A percentile compares a stretch with the other conserved stretches of the same genome.
phyloP scores from a whole-genome alignment of 2,329 filamentous ascomycete species.

The Aureobasidium sp. region DNA sequence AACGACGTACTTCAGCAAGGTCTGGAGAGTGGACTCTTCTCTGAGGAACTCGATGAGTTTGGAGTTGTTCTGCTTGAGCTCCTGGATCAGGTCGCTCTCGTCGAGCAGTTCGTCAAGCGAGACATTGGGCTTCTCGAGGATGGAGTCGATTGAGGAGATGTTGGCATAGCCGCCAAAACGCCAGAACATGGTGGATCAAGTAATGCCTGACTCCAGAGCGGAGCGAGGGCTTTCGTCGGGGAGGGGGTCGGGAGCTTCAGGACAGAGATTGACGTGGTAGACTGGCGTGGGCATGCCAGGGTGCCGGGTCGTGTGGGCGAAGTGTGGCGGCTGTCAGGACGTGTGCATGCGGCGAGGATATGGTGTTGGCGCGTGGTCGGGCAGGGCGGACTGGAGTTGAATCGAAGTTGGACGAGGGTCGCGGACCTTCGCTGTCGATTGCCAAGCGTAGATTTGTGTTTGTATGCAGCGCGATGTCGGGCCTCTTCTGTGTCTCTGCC shows the following conservation, averaged over 20 bases:
- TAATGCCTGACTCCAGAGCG: slow-evolving; percentile 16
- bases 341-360: not conserved
- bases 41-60: slow-evolving; percentile 95
- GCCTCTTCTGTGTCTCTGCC: not conserved
- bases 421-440: not conserved
- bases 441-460: slow-evolving; percentile 6
- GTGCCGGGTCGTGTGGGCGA: not conserved
- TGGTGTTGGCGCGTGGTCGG: not conserved
- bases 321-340: not conserved
- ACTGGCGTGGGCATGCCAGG: slow-evolving; percentile 11
- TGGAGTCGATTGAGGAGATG: slow-evolving; percentile 90
- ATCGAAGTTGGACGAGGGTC: not conserved
- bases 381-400: not conserved
- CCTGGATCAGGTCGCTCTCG: slow-evolving; percentile 91
- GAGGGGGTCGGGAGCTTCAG: not conserved
- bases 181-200: slow-evolving; percentile 74
- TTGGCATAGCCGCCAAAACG: slow-evolving; percentile 98
- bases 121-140: slow-evolving; percentile 92
- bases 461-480: not conserved
- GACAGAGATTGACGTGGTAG: not conserved
- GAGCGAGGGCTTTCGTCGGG: not conserved
- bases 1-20: slow-evolving; percentile 83
- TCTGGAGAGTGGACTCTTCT: slow-evolving; percentile 75
- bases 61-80: slow-evolving; percentile 95
- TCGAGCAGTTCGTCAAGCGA: slow-evolving; percentile 92